These are phyloP conservation scores for Chlorella sp. DNA, from an alignment of 139 green algal species.

Conservation along the genomic window DNA sequence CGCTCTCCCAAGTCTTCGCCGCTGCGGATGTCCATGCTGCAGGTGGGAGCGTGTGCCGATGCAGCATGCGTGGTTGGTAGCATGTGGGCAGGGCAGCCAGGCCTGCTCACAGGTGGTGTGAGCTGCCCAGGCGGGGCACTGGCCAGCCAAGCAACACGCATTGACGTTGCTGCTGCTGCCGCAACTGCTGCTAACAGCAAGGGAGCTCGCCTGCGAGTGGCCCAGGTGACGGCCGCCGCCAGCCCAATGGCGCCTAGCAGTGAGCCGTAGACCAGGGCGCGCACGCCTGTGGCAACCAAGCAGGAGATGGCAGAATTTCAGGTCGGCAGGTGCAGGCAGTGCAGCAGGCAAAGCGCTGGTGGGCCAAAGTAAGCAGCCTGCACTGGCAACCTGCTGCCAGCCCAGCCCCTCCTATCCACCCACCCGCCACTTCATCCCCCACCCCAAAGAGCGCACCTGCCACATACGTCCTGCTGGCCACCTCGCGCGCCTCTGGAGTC, in stretches of 20 bases:
- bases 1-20: conserved; percentile 18
- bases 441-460: too few relatives aligned
- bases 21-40: background rate
- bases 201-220: background rate
- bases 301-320: background rate
- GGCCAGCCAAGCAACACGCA: too few relatives aligned
- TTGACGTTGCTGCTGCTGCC: too few relatives aligned
- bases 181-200: too few relatives aligned
- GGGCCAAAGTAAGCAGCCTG: background rate
- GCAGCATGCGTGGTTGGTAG: too few relatives aligned
- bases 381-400: background rate
- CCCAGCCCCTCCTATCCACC: background rate
- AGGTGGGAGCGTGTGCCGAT: too few relatives aligned
- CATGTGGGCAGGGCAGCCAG: too few relatives aligned
- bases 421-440: too few relatives aligned
- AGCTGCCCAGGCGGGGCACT: too few relatives aligned
- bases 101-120: too few relatives aligned
- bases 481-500: conserved; percentile 33
- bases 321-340: background rate
- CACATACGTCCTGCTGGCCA: conserved; percentile 35
- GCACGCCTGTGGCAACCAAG: conserved; percentile 20
- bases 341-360: background rate
- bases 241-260: conserved; percentile 34
- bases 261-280: conserved; percentile 32
- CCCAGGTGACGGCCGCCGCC: background rate